Evolutionary conservation across 2,329 filamentous ascomycete genomes (phyloP).

Genomic region (Epichloe brachyelytri): DNA sequence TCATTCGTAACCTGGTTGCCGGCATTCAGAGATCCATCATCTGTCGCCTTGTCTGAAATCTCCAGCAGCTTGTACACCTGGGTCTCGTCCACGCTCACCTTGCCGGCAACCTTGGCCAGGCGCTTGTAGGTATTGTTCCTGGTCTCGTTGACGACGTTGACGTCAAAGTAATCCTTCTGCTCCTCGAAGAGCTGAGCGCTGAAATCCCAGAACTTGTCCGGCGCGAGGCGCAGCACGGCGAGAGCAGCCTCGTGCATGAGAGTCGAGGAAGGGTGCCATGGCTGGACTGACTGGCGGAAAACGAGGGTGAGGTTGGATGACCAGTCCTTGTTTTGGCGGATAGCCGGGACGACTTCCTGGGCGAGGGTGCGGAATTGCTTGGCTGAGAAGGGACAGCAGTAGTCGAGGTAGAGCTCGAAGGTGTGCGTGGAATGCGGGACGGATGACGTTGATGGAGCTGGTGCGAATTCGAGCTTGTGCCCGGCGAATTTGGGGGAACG

Average conservation of each 20-base stretch:
- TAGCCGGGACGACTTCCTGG: constrained; percentile 47
- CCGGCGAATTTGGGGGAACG: constrained; percentile 66
- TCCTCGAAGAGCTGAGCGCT: constrained; percentile 50
- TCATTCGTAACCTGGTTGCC: constrained; percentile 79
- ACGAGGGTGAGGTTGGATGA: constrained; percentile 54
- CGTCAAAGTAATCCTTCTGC: constrained; percentile 73
- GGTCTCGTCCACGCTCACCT: constrained; percentile 57
- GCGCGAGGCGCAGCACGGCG: constrained; percentile 60
- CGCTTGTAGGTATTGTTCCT: constrained; percentile 74
- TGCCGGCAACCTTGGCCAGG: constrained; percentile 59
- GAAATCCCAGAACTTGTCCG: constrained; percentile 69
- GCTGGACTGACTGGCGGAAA: constrained; percentile 85
- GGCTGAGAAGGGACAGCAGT: constrained; percentile 66
- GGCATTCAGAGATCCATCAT: constrained; percentile 57
- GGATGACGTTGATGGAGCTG: constrained; percentile 20
- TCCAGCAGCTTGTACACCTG: constrained; percentile 55
- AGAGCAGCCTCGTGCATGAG: constrained; percentile 71
- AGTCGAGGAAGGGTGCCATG: constrained; percentile 84
- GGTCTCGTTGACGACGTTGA: constrained; percentile 68
- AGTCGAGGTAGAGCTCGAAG: constrained; percentile 66
- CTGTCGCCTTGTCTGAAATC: constrained; percentile 52
- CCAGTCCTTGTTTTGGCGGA: constrained; percentile 47
- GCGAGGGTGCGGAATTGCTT: constrained; percentile 67
- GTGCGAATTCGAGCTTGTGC: constrained; percentile 46
- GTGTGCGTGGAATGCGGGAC: constrained; percentile 40